Evolutionary conservation across 768 basidiomycete genomes (phyloP), one percentile per base, ranked within the genome.

Genomic region (Gyrodon lividus): DNA sequence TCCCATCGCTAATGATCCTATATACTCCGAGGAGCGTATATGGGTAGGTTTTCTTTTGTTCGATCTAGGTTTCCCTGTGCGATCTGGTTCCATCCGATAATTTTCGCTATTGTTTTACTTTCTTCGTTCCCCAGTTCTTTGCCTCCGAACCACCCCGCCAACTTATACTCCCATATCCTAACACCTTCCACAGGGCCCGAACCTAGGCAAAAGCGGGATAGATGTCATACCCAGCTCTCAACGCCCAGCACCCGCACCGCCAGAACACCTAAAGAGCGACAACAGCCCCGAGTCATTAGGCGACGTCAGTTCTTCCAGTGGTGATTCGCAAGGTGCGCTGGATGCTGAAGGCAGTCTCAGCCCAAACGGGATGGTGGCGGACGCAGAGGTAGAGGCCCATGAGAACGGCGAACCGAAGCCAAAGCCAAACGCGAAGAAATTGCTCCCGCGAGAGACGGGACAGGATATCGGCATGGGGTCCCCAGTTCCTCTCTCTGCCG

Each of bases 1-100:
- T 64, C 88, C 97, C 0, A 93, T 99, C 56, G 90, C 92, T 10
- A 98, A 99, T 65, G 97, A 98, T 59, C 91, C 94, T 2, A 79
- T 98, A 3, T 99, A 99, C 69, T 87, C 88, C 16, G 87, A 89
- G 52, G 73, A 75, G 30, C 79, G 77, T 35, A 89, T 90, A 46
- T 92, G 89, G 89, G 89, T 84, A 59, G 30, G 72, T 64, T 20
- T 33, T 44, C 39, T 16, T 13, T 8, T 52, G 19, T 19, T 16
- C 8, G 26, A n/a, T 42, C 46, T 19, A 17, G n/a, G 2, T 48
- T 17, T 1, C 35, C 26, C 5, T 23, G 22, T 33, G 30, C 13
- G 26, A 28, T 6, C 13, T 31, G 5, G 13, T 16, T n/a, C n/a
- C n/a, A n/a, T n/a, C n/a, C n/a, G n/a, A n/a, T n/a, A n/a, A n/a